phyloP scores from a whole-genome alignment of 345 rosid genomes.

The Melastoma malabathricum region DNA sequence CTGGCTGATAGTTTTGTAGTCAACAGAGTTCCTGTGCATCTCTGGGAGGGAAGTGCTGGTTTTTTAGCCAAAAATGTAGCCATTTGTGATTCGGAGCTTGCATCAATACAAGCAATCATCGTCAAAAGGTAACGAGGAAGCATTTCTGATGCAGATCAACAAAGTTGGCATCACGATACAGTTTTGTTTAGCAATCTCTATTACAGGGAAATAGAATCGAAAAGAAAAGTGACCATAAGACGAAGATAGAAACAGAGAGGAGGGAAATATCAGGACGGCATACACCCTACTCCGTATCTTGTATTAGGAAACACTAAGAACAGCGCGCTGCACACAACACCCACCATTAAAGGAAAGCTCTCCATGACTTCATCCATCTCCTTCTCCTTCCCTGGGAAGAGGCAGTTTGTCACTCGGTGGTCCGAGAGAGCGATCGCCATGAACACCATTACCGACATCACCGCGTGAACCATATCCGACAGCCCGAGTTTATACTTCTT shows the following conservation, averaged over 20 bases:
- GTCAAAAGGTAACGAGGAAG: too few species aligned
- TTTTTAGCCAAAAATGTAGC: too few species aligned
- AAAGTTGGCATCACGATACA: too few species aligned
- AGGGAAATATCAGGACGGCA: conserved; percentile 11
- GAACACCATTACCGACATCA: conserved; percentile 37
- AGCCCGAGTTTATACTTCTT: conserved; percentile 20
- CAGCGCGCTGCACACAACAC: conserved; percentile 22
- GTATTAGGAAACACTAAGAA: conserved; percentile 34
- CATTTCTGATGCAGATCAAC: too few species aligned
- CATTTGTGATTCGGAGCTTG: too few species aligned
- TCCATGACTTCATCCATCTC: conserved; percentile 42
- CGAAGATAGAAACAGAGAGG: neutral
- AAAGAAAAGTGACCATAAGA: too few species aligned
- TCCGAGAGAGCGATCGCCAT: conserved; percentile 26
- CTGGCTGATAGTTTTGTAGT: too few species aligned
- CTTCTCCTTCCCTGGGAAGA: conserved; percentile 27
- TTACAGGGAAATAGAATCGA: too few species aligned
- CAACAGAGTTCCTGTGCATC: too few species aligned
- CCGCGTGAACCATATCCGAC: conserved; percentile 29
- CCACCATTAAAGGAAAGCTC: conserved; percentile 39
- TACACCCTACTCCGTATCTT: conserved; percentile 29
- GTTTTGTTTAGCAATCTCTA: too few species aligned
- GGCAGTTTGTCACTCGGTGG: conserved; percentile 23
- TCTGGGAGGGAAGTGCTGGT: too few species aligned
- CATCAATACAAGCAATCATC: too few species aligned